Conservation (phyloP, 2,329 filamentous ascomycete genomes). For the Penicillium fuscoglaucum region DNA sequence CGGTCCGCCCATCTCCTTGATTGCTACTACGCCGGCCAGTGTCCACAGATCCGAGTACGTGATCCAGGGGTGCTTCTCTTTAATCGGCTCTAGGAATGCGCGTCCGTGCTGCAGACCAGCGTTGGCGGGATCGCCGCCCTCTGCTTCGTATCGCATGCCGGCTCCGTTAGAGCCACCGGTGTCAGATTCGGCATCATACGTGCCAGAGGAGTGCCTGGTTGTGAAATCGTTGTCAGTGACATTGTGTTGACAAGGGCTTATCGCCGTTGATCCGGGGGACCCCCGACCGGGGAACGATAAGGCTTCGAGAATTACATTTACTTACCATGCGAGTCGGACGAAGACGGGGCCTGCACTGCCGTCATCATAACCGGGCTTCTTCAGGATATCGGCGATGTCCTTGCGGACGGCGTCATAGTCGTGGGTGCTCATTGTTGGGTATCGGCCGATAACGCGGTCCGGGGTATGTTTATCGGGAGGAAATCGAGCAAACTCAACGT, state of each 20-base stretch:
- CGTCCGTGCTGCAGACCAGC: conserved; percentile 64
- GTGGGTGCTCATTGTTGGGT: conserved; percentile 34
- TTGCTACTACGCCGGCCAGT: conserved; percentile 59
- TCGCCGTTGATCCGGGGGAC: background rate
- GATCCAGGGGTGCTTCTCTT: conserved; percentile 61
- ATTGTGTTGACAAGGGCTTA: background rate
- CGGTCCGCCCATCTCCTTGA: conserved; percentile 62
- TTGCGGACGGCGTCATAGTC: conserved; percentile 54
- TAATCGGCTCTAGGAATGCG: conserved; percentile 64
- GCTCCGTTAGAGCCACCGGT: conserved; percentile 66
- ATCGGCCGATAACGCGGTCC: conserved; percentile 28
- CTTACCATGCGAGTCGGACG: conserved; percentile 63
- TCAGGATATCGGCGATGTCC: conserved; percentile 55
- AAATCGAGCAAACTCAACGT: conserved; percentile 5
- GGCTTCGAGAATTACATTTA: conserved; percentile 4
- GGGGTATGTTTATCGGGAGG: conserved; percentile 13
- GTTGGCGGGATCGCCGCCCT: conserved; percentile 65
- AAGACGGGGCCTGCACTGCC: conserved; percentile 64
- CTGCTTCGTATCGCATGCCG: conserved; percentile 65
- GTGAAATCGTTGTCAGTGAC: conserved; percentile 1
- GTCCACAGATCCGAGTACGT: conserved; percentile 68
- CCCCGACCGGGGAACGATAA: conserved; percentile 8
- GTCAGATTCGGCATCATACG: conserved; percentile 59
- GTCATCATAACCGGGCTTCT: conserved; percentile 65
- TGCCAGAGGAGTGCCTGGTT: conserved; percentile 62